These are phyloP conservation scores for Discostella stelligeroides DNA, from an alignment of 108 stramenopile genomes.

Conservation along the genomic window DNA sequence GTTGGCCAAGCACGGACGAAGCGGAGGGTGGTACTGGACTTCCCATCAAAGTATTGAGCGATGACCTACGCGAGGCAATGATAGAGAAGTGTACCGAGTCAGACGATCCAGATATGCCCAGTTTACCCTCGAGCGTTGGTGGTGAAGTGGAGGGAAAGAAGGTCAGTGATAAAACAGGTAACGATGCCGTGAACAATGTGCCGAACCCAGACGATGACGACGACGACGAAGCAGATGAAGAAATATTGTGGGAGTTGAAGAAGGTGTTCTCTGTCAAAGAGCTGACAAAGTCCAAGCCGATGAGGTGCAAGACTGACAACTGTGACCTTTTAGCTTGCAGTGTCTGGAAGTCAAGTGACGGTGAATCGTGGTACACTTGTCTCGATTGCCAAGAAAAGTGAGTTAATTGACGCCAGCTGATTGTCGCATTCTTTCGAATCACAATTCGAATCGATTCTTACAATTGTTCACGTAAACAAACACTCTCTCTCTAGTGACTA, in stretches of 20 bases:
- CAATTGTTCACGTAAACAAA: neutral
- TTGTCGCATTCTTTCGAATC: neutral
- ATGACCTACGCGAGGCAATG: conserved; percentile 11
- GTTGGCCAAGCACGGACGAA: conserved; percentile 37
- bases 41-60: conserved; percentile 19
- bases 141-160: neutral
- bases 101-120: conserved; percentile 17
- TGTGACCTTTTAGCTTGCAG: conserved; percentile 51
- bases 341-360: conserved; percentile 38
- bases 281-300: conserved; percentile 25
- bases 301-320: conserved; percentile 36
- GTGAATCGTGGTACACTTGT: conserved; percentile 19
- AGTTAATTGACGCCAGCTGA: neutral
- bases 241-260: conserved; percentile 48
- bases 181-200: neutral
- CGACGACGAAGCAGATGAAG: conserved; percentile 28
- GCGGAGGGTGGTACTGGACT: conserved; percentile 8
- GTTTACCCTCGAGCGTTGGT: conserved; percentile 6
- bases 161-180: conserved; percentile 2
- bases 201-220: conserved; percentile 2
- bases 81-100: conserved; percentile 15
- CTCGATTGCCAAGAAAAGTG: conserved; percentile 34
- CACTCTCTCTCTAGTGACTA: conserved; percentile 35
- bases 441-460: neutral
- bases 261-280: conserved; percentile 49